Evolutionary conservation across 2,329 filamentous ascomycete species (phyloP).

Genomic region (Pyrenochaeta sp.): DNA sequence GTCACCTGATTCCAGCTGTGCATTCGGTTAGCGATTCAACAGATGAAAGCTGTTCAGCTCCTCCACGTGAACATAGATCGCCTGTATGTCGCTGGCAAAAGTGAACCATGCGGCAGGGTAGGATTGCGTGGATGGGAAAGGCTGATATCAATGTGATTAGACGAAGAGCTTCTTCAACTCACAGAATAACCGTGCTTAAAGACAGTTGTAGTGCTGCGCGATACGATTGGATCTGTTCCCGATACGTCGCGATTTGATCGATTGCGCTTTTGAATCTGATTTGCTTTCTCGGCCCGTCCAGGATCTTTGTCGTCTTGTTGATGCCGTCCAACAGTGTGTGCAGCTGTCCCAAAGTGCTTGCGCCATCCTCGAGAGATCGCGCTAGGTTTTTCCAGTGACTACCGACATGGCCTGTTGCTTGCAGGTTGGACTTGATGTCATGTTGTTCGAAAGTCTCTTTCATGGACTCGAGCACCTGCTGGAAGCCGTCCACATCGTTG

Average conservation of each 20-base stretch:
- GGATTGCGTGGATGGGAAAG: neutral
- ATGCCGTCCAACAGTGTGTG: slow-evolving; percentile 20
- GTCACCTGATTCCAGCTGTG: slow-evolving; percentile 33
- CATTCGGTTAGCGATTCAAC: no score
- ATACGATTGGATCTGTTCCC: slow-evolving; percentile 32
- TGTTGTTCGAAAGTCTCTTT: slow-evolving; percentile 32
- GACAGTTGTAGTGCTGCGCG: slow-evolving; percentile 30
- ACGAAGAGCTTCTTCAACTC: slow-evolving; percentile 7
- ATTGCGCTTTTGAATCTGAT: slow-evolving; percentile 25
- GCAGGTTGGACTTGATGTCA: slow-evolving; percentile 21
- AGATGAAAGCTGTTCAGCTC: no score
- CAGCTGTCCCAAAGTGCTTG: slow-evolving; percentile 24
- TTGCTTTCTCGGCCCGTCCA: slow-evolving; percentile 29
- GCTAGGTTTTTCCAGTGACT: slow-evolving; percentile 34
- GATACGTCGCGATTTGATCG: slow-evolving; percentile 23
- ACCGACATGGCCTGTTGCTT: slow-evolving; percentile 28
- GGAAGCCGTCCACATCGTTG: slow-evolving; percentile 29
- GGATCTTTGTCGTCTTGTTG: slow-evolving; percentile 24
- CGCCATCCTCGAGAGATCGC: slow-evolving; percentile 28
- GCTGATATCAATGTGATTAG: neutral
- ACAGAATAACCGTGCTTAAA: slow-evolving; percentile 34
- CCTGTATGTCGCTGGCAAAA: no score
- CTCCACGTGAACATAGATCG: no score
- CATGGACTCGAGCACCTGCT: slow-evolving; percentile 31
- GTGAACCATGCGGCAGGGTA: no score